Evolutionary conservation across 202 grass and related monocot genomes (phyloP), one percentile per base, ranked within the genome.

Genomic region (Brachypodium distachyon): DNA sequence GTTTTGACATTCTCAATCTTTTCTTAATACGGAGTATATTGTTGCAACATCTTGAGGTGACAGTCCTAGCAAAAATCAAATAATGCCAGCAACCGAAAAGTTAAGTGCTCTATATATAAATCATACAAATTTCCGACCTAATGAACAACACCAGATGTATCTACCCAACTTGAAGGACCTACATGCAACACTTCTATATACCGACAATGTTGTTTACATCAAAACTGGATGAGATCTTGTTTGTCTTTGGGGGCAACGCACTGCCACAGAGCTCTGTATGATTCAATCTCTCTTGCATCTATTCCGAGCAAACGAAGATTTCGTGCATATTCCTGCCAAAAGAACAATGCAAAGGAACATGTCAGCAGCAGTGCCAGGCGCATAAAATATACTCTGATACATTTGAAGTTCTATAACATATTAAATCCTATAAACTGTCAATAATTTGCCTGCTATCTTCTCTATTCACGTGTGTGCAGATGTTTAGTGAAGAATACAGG

Each of bases 191-290:
- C 36, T 55, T 88, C 14, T 88, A 81, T 81, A 44, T 65, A 88
- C 64, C 55, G 14, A 77, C 37, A 58, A 4, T 31, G 5, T 81
- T 52, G 29, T 84, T 74, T 65, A 77, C 80, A 87, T 99, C 87
- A 96, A 85, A 96, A 90, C 49, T 70, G 41, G 37, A 99, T 84
- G 73, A 31, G 67, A 14, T 89, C 84, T 79, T 99, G 96, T 85
- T 88, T 95, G 38, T 99, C 96, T 85, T 90, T 93, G 21, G 92
- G 96, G 61, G 96, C 96, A 83, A 99, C 92, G 76, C 89, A 95
- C 71, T 95, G 92, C 96, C 92, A 99, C 22, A 99, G 60, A 57
- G 96, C 81, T 38, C 81, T 32, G 77, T 89, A 99, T 28, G 87
- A 81, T 43, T 91, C 70, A 32, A 96, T 93, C 62, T 89, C 87